Conservation (phyloP, 2,329 filamentous ascomycete genomes). For the Colletotrichum graminicola region DNA sequence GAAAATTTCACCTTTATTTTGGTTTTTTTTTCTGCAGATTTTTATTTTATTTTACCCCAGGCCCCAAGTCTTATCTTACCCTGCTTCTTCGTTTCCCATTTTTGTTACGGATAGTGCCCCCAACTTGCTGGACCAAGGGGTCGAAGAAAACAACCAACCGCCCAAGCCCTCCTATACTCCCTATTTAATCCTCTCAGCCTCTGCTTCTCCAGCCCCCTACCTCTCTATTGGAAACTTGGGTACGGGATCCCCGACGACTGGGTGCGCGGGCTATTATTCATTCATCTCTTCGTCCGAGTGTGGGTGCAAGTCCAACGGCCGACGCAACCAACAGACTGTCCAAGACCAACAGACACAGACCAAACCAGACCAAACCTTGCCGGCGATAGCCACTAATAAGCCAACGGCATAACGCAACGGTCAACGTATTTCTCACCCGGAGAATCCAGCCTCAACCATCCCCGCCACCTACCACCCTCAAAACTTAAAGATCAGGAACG, state of each 20-base stretch:
- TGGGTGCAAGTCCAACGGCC: slow-evolving; percentile 22
- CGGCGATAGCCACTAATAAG: slow-evolving; percentile 31
- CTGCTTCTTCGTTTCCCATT: slow-evolving; percentile 33
- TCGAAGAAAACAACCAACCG: background rate
- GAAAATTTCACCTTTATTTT: slow-evolving; percentile 5
- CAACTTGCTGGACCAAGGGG: slow-evolving; percentile 27
- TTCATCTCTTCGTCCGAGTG: slow-evolving; percentile 26
- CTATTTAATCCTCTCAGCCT: slow-evolving; percentile 26
- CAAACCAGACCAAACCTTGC: slow-evolving; percentile 29
- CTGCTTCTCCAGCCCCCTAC: slow-evolving; percentile 5
- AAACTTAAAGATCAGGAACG: background rate
- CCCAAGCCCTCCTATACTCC: background rate
- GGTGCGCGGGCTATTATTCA: slow-evolving; percentile 30
- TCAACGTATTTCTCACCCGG: slow-evolving; percentile 4
- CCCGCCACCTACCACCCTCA: background rate
- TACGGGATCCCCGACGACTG: slow-evolving; percentile 36
- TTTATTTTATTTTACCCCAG: slow-evolving; percentile 2
- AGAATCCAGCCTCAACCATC: slow-evolving; percentile 12
- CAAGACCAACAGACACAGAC: slow-evolving; percentile 21
- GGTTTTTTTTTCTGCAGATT: slow-evolving; percentile 31
- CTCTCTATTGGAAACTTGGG: slow-evolving; percentile 8
- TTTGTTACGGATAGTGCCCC: slow-evolving; percentile 12
- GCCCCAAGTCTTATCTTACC: slow-evolving; percentile 18
- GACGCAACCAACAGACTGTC: slow-evolving; percentile 23
- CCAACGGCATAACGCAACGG: slow-evolving; percentile 31